Base-by-base conservation (phyloP, 2,329 filamentous ascomycete species). In the Ophiostoma sp. region DNA sequence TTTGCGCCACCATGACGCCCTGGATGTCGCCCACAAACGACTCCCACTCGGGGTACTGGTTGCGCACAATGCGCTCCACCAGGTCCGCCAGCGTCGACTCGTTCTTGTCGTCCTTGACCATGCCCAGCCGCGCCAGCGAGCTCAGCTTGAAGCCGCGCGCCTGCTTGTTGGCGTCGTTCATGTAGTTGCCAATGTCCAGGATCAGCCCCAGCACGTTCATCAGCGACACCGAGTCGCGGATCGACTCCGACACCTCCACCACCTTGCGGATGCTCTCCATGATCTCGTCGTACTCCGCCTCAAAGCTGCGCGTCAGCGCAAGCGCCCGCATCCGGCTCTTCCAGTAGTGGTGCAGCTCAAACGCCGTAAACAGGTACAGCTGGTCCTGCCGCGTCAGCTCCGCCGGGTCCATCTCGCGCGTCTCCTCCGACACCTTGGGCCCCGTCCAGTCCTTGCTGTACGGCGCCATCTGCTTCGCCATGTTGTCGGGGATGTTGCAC, bases 31-130 rank as follows among this genome's bases (percentile, higher is more conserved):
- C 88, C 23, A 88, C 84, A 79, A 98, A 98, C 44, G 85, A 85
- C 79, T 97, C 94, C 92, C 94, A 98, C 79, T 97, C 92, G 2
- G 94, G 91, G 75, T 98, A 99, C 78, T 98, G 94, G 77, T 93
- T 95, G 74, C 95, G 91, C 71, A 98, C 94, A 75, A 97, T 97
- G 75, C 94, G 91, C 80, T 99, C 95, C 62, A 99, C 93, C 62
- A 98, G 86, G 79, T 99, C 95, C 70, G 94, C 93, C 77, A 99
- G 90, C 0, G 93, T 97, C 1, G 93, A 94, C 79, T 98, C 91
- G 79, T 99, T 99, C 85, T 97, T 97, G 83, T 97, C 93, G 78
- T 99, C 95, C 82, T 99, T 99, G 77, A 98, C 92, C 94, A 99
- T 98, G 72, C 91, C 94, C 70, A 99, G 83, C 70, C 95, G 89